Conservation (phyloP, 495 filamentous ascomycete species). For the Lasiosphaeria ovina region DNA sequence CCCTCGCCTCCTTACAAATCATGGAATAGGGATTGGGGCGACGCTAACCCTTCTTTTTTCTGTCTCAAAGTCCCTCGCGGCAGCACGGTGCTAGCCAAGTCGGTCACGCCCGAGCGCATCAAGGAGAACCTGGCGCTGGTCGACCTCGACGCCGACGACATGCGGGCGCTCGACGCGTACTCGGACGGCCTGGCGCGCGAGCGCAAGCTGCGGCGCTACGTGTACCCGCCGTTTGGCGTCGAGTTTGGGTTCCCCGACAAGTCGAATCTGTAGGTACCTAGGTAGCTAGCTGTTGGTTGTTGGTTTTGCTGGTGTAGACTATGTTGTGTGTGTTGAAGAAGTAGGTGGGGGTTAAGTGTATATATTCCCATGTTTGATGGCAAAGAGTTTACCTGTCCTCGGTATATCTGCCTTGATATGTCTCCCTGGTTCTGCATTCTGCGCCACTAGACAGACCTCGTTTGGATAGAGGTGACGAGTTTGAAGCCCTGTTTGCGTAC, state of each 20-base stretch:
- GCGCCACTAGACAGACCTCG: too few relatives aligned
- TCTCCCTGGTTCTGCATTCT: too few relatives aligned
- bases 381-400: too few relatives aligned
- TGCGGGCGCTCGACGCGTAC: slow-evolving; percentile 62
- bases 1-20: not conserved
- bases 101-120: slow-evolving; percentile 70
- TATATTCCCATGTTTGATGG: too few relatives aligned
- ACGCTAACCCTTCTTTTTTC: not conserved
- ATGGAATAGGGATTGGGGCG: slow-evolving; percentile 8
- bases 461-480: too few relatives aligned
- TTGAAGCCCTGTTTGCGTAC: too few relatives aligned
- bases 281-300: slow-evolving; percentile 6
- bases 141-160: slow-evolving; percentile 62
- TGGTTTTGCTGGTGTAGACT: not conserved
- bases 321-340: not conserved
- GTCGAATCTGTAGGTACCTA: slow-evolving; percentile 17
- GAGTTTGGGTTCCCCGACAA: slow-evolving; percentile 79
- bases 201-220: slow-evolving; percentile 65
- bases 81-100: slow-evolving; percentile 75
- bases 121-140: slow-evolving; percentile 69
- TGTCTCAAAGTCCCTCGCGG: slow-evolving; percentile 60
- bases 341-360: too few relatives aligned
- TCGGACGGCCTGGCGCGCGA: slow-evolving; percentile 56
- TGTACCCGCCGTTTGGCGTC: slow-evolving; percentile 76
- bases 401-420: too few relatives aligned